Evolutionary conservation across 2,329 filamentous ascomycete genomes (phyloP).

Genomic region (Cryoendolithus antarcticus): DNA sequence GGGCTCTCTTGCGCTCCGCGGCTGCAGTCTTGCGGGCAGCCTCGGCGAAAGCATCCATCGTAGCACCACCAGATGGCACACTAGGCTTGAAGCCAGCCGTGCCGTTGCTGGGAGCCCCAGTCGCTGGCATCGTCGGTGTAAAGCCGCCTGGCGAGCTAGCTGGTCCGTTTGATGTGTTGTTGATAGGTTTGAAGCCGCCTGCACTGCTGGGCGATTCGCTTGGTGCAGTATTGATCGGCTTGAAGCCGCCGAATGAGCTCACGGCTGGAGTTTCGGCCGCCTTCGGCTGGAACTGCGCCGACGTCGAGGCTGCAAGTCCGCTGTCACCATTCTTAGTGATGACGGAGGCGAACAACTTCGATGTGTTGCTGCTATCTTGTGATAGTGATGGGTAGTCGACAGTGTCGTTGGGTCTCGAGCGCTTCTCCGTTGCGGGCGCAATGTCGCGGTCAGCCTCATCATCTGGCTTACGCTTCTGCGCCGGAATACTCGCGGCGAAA

Average conservation of each 20-base stretch:
- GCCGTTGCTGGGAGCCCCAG: too few relatives aligned
- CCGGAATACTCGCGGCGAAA: constrained; percentile 10
- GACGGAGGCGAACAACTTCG: constrained; percentile 19
- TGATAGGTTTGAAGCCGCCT: background rate
- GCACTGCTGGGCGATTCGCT: constrained; percentile 1
- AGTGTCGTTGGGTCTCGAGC: constrained; percentile 15
- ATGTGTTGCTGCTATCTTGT: constrained; percentile 18
- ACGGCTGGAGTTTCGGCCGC: constrained; percentile 4
- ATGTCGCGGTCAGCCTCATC: constrained; percentile 10
- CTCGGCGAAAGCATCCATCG: constrained; percentile 5
- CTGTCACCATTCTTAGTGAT: constrained; percentile 14
- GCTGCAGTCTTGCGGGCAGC: constrained; percentile 3
- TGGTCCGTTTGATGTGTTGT: too few relatives aligned
- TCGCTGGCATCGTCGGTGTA: too few relatives aligned
- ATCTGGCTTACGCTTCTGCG: constrained; percentile 16
- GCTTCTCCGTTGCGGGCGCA: constrained; percentile 19
- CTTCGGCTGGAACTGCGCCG: constrained; percentile 8
- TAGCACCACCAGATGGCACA: background rate
- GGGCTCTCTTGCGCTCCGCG: constrained; percentile 27
- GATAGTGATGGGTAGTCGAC: constrained; percentile 19
- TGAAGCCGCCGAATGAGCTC: constrained; percentile 6
- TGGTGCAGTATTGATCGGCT: constrained; percentile 1
- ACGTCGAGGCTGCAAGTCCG: constrained; percentile 8
- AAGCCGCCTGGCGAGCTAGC: too few relatives aligned
- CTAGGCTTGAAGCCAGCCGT: constrained; percentile 3